Conservation (phyloP, 345 rosid species). For the Erysimum cheiranthoides region DNA sequence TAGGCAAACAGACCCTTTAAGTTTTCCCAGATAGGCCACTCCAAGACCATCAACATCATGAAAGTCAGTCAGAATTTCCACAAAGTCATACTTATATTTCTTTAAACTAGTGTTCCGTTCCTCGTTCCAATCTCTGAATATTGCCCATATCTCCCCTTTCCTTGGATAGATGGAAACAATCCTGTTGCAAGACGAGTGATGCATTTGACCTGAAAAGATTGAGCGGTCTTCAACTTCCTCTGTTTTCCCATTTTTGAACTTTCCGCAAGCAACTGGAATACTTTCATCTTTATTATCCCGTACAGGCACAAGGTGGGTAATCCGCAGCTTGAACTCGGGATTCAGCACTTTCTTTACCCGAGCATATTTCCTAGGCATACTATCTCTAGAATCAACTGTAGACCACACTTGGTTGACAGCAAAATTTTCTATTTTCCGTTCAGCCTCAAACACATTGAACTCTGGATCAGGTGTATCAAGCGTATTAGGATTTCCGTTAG, state of each 20-base stretch:
- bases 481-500: conserved; percentile 30
- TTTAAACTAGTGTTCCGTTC: conserved; percentile 56
- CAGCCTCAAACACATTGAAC: conserved; percentile 61
- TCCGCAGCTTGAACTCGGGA: conserved; percentile 60
- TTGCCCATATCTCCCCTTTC: conserved; percentile 90
- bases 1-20: conserved; percentile 69
- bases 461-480: conserved; percentile 61
- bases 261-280: conserved; percentile 76
- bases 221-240: conserved; percentile 46
- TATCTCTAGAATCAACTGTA: conserved; percentile 66
- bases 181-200: not conserved
- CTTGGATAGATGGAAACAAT: conserved; percentile 60
- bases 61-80: conserved; percentile 69
- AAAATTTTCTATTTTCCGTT: conserved; percentile 54
- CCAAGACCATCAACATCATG: conserved; percentile 54
- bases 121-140: conserved; percentile 69
- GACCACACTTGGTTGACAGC: conserved; percentile 83
- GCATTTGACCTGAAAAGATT: conserved; percentile 69
- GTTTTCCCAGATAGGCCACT: conserved; percentile 70
- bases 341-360: conserved; percentile 56
- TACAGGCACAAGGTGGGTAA: conserved; percentile 67
- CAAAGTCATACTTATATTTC: conserved; percentile 64
- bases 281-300: conserved; percentile 46
- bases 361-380: conserved; percentile 90
- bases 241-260: conserved; percentile 52